Conservation (phyloP, 441 rosid species). For the Geranium incanum region DNA sequence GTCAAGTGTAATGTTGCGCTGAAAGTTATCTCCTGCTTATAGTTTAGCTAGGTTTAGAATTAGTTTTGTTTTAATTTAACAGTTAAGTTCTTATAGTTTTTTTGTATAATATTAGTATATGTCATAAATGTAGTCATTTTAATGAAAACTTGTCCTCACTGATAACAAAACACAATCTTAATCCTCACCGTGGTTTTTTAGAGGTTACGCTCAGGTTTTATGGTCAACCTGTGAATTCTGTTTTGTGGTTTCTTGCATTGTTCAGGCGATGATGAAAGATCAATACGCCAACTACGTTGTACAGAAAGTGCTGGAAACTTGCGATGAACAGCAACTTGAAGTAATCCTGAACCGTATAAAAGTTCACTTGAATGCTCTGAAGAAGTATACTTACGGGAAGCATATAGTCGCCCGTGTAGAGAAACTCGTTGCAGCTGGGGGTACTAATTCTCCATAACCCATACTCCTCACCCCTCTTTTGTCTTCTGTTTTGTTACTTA, state of each 20-base stretch:
- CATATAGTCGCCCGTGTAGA: constrained; percentile 97
- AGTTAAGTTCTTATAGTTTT: background rate
- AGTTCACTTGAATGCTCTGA: constrained; percentile 84
- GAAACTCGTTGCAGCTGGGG: constrained; percentile 98
- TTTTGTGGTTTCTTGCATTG: background rate
- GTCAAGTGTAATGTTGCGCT: background rate
- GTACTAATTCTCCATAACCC: constrained; percentile 29
- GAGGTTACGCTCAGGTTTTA: background rate
- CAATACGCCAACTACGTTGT: constrained; percentile 96
- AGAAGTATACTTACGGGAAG: constrained; percentile 96
- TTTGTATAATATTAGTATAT: background rate
- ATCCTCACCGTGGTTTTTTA: no score
- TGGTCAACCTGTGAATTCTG: background rate
- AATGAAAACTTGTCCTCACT: background rate
- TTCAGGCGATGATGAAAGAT: constrained; percentile 98
- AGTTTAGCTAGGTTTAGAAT: background rate
- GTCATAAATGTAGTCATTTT: background rate
- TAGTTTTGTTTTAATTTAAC: background rate
- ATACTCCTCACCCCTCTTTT: background rate
- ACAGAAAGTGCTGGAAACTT: constrained; percentile 89
- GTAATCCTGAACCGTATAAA: constrained; percentile 83
- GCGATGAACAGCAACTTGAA: constrained; percentile 90
- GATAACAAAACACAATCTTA: no score
- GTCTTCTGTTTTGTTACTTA: background rate
- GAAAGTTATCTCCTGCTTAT: background rate